Evolutionary conservation across 164 flowering plant species (phyloP), one percentile per base, ranked within the genome.

Genomic region (Liquidambar formosana): DNA sequence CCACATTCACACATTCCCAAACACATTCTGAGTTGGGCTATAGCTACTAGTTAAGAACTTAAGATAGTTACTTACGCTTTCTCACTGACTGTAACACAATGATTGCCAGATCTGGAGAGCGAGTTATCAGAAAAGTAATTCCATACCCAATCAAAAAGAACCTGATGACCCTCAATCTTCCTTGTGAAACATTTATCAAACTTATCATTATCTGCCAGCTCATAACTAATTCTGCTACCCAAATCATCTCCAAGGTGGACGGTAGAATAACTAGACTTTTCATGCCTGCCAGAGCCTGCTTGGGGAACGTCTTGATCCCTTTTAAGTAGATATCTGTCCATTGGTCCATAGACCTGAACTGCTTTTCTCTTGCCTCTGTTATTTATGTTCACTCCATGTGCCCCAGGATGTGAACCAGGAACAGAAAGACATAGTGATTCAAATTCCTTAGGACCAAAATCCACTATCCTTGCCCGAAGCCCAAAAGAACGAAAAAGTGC

Each of bases 401-500:
- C 28, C 63, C 53, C 75, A 26, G 14, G 18, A 58, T 45, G 43
- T 11, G 74, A 71, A 72, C 73, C 74, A 56, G 68, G 74, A 75
- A 73, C 81, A 49, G 81, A 83, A 51, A 70, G 76, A 64, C 52
- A 67, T 25, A 66, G 75, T 14, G 78, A 62, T 52, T 78, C 71
- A 52, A n/a, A 25, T 65, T 76, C 77, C 78, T 84, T 81, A 18
- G 81, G 78, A 61, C 77, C 87, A 79, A 94, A 94, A 79, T 92
- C 93, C 53, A 94, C 90, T 67, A 94, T 73, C 78, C 83, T 83
- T 43, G 92, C 96, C 66, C 85, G 85, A 68, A 94, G 79, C 58
- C 98, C 96, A 83, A 94, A 94, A 38, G 91, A 89, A 48, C 96
- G 90, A 19, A 94, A 80, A 27, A 94, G 86, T 16, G 96, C 77